These are phyloP conservation scores for Copromyces sp. DNA, from an alignment of 495 filamentous ascomycete species.

Conservation along the genomic window DNA sequence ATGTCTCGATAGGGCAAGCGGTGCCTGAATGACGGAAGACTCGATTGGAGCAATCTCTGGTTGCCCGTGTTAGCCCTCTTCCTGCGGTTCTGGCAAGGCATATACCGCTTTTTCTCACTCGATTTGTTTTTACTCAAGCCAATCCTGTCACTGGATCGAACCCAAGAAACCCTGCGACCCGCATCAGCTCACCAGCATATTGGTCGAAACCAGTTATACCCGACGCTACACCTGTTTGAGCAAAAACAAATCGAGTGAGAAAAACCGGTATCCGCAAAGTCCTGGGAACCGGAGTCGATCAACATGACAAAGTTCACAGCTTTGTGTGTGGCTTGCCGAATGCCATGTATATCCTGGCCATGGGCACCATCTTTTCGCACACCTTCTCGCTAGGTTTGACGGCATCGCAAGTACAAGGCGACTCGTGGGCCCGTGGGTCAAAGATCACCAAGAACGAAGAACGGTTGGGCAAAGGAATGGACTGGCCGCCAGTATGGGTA, in stretches of 20 bases:
- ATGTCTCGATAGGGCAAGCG: not conserved
- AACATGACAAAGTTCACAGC: not conserved
- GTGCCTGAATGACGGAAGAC: not conserved
- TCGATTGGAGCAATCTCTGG: not conserved
- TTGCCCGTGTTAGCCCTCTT: not conserved
- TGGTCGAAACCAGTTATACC: no score
- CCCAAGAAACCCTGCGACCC: no score
- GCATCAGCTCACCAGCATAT: no score
- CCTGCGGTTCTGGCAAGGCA: not conserved
- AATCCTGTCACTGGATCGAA: no score
- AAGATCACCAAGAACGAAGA: not conserved
- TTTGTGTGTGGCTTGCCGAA: slow-evolving; percentile 5
- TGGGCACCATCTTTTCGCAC: slow-evolving; percentile 8
- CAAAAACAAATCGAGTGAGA: no score
- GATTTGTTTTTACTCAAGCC: no score
- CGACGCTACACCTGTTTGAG: no score
- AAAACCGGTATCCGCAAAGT: not conserved
- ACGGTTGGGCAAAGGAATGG: not conserved
- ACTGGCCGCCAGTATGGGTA: not conserved
- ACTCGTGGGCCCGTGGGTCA: not conserved
- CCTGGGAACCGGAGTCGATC: not conserved
- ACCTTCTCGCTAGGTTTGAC: slow-evolving; percentile 7
- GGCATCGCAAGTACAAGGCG: slow-evolving; percentile 1
- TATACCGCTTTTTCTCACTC: no score
- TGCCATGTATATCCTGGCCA: slow-evolving; percentile 4